These are phyloP conservation scores for Penicillium sp. DNA, from an alignment of 2,329 filamentous ascomycete species.

Conservation along the genomic window DNA sequence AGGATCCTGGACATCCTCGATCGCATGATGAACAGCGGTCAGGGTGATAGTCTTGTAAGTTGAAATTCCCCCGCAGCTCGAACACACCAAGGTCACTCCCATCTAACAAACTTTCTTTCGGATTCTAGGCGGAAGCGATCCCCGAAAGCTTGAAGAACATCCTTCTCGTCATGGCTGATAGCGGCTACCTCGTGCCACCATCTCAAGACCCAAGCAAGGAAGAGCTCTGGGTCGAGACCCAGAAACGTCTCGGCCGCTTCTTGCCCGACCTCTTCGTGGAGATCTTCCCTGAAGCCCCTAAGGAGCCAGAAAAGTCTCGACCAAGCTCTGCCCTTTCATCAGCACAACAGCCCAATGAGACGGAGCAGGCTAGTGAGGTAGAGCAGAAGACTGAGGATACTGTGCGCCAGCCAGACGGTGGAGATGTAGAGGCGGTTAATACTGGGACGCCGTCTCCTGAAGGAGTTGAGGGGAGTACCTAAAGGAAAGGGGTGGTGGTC, in stretches of 20 bases:
- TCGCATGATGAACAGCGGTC: conserved; percentile 89
- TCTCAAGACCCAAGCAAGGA: conserved; percentile 48
- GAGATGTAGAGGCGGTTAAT: conserved; percentile 2
- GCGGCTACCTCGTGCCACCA: conserved; percentile 74
- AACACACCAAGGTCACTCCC: neutral
- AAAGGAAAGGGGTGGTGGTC: neutral
- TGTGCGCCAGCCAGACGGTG: neutral
- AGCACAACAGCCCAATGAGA: conserved; percentile 16
- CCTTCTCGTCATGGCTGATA: conserved; percentile 88
- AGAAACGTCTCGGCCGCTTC: conserved; percentile 58
- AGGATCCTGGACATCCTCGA: conserved; percentile 93
- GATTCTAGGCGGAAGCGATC: conserved; percentile 77
- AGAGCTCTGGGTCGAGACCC: conserved; percentile 59
- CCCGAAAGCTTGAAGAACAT: conserved; percentile 96
- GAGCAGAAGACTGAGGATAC: conserved; percentile 14
- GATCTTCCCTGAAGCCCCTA: conserved; percentile 49
- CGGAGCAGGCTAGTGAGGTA: conserved; percentile 16
- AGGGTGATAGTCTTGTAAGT: conserved; percentile 80
- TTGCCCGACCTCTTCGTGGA: conserved; percentile 57
- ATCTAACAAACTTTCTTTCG: conserved; percentile 5
- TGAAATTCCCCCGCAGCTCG: neutral
- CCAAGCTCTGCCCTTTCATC: conserved; percentile 20
- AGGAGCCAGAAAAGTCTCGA: conserved; percentile 21
- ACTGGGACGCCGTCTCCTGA: conserved; percentile 3
- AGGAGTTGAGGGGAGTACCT: conserved; percentile 2